Base-by-base conservation (phyloP, 371 early-diverging fungal genomes). In the Cokeromyces recurvatus region DNA sequence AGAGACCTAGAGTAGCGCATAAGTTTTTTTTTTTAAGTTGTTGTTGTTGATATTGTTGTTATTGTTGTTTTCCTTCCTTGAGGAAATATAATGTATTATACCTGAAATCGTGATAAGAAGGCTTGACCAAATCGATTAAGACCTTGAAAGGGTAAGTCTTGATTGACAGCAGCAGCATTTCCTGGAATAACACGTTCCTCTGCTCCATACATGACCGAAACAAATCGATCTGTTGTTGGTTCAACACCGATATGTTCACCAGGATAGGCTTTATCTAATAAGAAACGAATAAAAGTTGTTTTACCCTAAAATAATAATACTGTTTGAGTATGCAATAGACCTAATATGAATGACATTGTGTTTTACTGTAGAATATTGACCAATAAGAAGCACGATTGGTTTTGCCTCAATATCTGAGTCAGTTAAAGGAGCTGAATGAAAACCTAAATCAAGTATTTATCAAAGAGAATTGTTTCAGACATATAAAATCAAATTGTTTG, bases 211-310 rank as follows among this genome's bases (percentile, higher is more conserved):
- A 91, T 91, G 32, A 92, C 82, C 2, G 93, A 87, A 0, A 91
- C 84, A 49, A 92, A 92, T 7, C 87, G 57, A 60, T 92, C 93
- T 0, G 92, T 92, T 3, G 85, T 85, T n/a, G 91, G 92, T 51
- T 92, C 92, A 1, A 89, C 89, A 12, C 91, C 92, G 50, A 91
- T 86, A 52, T 90, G 89, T 20, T 82, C 74, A 21, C 91, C 92
- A 5, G 90, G 92, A 56, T 92, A 92, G 10, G 81, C 71, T 39
- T 80, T 79, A 39, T 85, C 91, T 25, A 91, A 71, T n/a, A 92
- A 61, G 57, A 89, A 81, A 44, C 89, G 82, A 47, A 92, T 86
- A 57, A 91, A 90, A 0, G 90, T 88, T 2, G 89, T 87, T 63
- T 91, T 91, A 44, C 90, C 90, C 80, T 76, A 59, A 16, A 11